phyloP scores from a whole-genome alignment of 2,329 filamentous ascomycete genomes.

The Dactylellina parvicollis region DNA sequence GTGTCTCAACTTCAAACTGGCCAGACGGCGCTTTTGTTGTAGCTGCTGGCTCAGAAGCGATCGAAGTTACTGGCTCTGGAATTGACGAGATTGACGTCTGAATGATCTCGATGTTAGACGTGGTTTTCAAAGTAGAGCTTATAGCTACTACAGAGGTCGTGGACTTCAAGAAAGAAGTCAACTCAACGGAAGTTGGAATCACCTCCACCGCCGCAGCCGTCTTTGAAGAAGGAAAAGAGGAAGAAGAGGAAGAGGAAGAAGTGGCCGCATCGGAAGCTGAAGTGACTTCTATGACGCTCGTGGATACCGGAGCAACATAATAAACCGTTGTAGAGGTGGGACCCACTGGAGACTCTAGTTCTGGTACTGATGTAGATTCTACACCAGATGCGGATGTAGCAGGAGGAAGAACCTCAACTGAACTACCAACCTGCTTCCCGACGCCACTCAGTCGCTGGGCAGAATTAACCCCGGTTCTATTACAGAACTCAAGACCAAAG shows the following conservation, averaged over 20 bases:
- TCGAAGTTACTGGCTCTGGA: not conserved
- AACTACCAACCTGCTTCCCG: slow-evolving; percentile 9
- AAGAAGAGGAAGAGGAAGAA: too few relatives aligned
- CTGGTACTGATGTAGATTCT: slow-evolving; percentile 5
- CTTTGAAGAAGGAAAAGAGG: too few relatives aligned
- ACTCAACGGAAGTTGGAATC: not conserved
- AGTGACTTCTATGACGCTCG: not conserved
- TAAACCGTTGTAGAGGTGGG: not conserved
- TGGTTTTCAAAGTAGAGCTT: not conserved
- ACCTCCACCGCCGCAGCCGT: too few relatives aligned
- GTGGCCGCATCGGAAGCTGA: not conserved
- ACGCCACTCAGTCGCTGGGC: slow-evolving; percentile 18
- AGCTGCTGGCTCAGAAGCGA: not conserved
- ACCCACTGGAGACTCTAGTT: slow-evolving; percentile 10
- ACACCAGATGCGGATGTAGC: slow-evolving; percentile 8
- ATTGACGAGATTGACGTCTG: not conserved
- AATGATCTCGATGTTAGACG: not conserved
- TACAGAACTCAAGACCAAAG: slow-evolving; percentile 38
- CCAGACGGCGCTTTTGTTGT: slow-evolving; percentile 7
- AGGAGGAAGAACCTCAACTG: not conserved
- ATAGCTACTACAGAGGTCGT: not conserved
- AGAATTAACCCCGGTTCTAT: slow-evolving; percentile 28
- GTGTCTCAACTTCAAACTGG: slow-evolving; percentile 10
- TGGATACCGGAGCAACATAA: not conserved
- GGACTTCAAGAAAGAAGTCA: not conserved